phyloP scores from a whole-genome alignment of 1,284 basidiomycete genomes.

The Ganoderma sp. region DNA sequence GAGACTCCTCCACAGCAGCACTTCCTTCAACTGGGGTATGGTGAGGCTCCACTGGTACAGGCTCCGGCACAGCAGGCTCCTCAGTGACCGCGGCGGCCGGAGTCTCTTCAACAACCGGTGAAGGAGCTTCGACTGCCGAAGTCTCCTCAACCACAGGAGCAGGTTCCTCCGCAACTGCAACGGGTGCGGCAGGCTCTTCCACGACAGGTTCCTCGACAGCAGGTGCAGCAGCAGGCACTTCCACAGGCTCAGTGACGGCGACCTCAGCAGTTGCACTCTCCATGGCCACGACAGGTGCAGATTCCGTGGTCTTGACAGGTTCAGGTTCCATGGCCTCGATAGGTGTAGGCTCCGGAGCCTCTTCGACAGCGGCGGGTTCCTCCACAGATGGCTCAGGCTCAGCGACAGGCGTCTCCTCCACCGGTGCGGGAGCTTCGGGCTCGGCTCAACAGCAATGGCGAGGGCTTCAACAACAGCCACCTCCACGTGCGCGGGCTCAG shows the following conservation, averaged over 20 bases:
- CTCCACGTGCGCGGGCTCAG: slow-evolving; percentile 1
- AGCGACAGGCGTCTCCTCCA: slow-evolving; percentile 12
- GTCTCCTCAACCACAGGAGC: background rate
- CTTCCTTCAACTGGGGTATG: background rate
- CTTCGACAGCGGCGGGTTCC: background rate
- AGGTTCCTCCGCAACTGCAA: background rate
- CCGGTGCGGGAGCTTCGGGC: background rate
- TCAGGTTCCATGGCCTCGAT: too few relatives aligned
- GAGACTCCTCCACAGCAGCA: background rate
- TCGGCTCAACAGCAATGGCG: background rate
- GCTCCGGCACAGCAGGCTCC: slow-evolving; percentile 1
- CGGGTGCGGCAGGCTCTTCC: slow-evolving; percentile 13
- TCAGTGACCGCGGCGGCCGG: slow-evolving; percentile 10
- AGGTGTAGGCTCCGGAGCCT: background rate
- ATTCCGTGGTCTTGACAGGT: too few relatives aligned
- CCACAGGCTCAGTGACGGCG: background rate
- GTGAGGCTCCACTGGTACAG: background rate
- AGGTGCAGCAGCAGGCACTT: background rate
- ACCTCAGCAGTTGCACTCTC: too few relatives aligned
- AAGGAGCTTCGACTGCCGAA: slow-evolving; percentile 11
- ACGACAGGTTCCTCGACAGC: background rate
- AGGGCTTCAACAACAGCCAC: background rate
- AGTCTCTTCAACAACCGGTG: slow-evolving; percentile 4
- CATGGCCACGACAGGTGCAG: too few relatives aligned
- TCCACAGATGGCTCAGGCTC: background rate